Evolutionary conservation across 495 filamentous ascomycete species (phyloP).

Genomic region (Aspergillus kassunensis): DNA sequence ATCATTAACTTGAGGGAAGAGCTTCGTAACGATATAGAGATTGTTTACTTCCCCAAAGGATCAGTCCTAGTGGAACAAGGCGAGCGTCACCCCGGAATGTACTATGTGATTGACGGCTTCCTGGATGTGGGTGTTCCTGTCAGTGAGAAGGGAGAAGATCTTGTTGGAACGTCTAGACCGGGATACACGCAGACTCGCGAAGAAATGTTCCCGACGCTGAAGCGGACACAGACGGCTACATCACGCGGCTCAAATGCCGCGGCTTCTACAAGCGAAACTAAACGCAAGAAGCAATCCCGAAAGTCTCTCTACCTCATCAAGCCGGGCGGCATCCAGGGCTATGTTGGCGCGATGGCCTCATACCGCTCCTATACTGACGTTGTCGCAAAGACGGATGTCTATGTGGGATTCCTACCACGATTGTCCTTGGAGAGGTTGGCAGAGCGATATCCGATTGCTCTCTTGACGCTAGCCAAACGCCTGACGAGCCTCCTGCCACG

Average conservation of each 20-base stretch:
- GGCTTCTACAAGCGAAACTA: conserved; percentile 33
- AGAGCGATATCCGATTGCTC: conserved; percentile 84
- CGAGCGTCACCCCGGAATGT: conserved; percentile 90
- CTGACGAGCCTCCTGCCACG: conserved; percentile 84
- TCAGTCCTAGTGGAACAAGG: conserved; percentile 97
- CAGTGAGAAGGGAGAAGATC: conserved; percentile 47
- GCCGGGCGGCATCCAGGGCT: conserved; percentile 90
- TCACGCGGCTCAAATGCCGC: conserved; percentile 35
- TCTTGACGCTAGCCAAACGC: conserved; percentile 92
- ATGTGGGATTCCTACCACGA: conserved; percentile 90
- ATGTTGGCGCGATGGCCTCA: conserved; percentile 88
- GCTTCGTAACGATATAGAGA: conserved; percentile 87
- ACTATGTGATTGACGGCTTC: conserved; percentile 97
- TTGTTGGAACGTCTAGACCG: conserved; percentile 34
- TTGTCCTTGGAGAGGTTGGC: conserved; percentile 86
- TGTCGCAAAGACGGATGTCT: conserved; percentile 95
- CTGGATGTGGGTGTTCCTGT: conserved; percentile 80
- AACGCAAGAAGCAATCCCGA: conserved; percentile 49
- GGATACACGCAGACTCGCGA: conserved; percentile 29
- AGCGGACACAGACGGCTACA: conserved; percentile 45
- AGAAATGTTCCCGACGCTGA: conserved; percentile 46
- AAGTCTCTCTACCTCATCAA: conserved; percentile 90
- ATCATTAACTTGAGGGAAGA: conserved; percentile 62
- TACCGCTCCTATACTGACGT: conserved; percentile 96
- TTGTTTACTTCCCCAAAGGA: conserved; percentile 93